A percentile compares a stretch with the other conserved stretches of the same genome.
phyloP scores from a whole-genome alignment of 176 grass and related monocot species.

The Triticum timopheevii region DNA sequence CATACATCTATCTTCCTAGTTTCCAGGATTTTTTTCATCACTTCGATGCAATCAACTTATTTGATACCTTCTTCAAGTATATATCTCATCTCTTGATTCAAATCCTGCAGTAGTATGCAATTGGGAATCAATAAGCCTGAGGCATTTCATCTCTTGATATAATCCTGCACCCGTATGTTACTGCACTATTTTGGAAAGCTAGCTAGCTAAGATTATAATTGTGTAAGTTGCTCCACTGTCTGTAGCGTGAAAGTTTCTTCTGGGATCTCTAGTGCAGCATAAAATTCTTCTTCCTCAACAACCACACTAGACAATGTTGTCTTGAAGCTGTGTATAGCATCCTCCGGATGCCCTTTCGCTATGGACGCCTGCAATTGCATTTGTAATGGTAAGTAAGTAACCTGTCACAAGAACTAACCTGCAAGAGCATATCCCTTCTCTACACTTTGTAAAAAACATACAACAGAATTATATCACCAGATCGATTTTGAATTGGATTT shows the following conservation, averaged over 20 bases:
- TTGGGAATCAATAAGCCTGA: not conserved
- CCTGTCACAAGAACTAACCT: not conserved
- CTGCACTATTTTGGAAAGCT: not conserved
- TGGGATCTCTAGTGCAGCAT: constrained; percentile 15
- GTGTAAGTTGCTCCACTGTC: constrained; percentile 48
- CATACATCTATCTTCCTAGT: not conserved
- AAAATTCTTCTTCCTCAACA: constrained; percentile 33
- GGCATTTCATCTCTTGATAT: not conserved
- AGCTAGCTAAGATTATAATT: not conserved
- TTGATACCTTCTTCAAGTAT: not conserved
- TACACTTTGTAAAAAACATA: not conserved
- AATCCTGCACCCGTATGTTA: not conserved
- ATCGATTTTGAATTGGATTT: not conserved
- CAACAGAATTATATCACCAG: not conserved
- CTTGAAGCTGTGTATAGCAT: constrained; percentile 48
- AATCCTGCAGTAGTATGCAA: not conserved
- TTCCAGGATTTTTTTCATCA: not conserved
- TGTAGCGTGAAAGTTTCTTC: constrained; percentile 45
- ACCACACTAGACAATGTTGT: constrained; percentile 17
- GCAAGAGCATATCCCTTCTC: not conserved
- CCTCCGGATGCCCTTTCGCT: constrained; percentile 57
- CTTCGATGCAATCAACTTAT: not conserved
- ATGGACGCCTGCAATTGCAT: constrained; percentile 57
- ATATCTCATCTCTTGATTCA: not conserved
- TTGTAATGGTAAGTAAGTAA: not conserved